phyloP scores from a whole-genome alignment of 73 alveolate genomes.

The Paramecium sonneborni region DNA sequence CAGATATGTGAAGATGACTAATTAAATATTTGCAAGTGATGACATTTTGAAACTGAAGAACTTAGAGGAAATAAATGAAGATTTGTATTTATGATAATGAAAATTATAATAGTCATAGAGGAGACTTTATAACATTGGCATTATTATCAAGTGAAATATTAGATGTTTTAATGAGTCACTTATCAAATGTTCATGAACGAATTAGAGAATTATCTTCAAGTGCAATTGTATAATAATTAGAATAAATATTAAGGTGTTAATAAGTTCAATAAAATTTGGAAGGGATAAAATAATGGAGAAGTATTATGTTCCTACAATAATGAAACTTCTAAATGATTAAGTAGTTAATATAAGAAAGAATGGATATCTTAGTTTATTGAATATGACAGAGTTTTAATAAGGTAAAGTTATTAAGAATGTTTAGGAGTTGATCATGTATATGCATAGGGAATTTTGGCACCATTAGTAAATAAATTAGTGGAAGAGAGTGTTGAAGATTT shows the following conservation, averaged over 20 bases:
- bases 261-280: constrained; percentile 55
- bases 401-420: neutral
- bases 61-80: constrained; percentile 64
- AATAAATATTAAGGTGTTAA: constrained; percentile 44
- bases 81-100: neutral
- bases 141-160: constrained; percentile 60
- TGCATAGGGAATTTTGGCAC: constrained; percentile 1
- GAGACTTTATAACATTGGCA: constrained; percentile 61
- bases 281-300: constrained; percentile 60
- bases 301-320: constrained; percentile 46
- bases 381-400: constrained; percentile 61
- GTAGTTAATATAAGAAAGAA: constrained; percentile 37
- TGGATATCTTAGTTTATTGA: constrained; percentile 50
- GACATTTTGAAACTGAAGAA: constrained; percentile 61
- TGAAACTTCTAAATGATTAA: constrained; percentile 58
- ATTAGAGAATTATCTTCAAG: constrained; percentile 66
- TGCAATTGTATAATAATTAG: constrained; percentile 29
- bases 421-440: constrained; percentile 61
- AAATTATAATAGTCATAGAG: constrained; percentile 43
- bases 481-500: constrained; percentile 58
- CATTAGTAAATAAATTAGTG: constrained; percentile 59
- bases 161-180: constrained; percentile 53
- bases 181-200: constrained; percentile 46
- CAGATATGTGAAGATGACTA: constrained; percentile 65
- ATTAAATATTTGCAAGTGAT: constrained; percentile 15